A percentile compares a stretch with the other conserved stretches of the same genome.
Evolutionary conservation across 495 filamentous ascomycete genomes (phyloP).

Genomic region (Hapsidospora chrysogenum): DNA sequence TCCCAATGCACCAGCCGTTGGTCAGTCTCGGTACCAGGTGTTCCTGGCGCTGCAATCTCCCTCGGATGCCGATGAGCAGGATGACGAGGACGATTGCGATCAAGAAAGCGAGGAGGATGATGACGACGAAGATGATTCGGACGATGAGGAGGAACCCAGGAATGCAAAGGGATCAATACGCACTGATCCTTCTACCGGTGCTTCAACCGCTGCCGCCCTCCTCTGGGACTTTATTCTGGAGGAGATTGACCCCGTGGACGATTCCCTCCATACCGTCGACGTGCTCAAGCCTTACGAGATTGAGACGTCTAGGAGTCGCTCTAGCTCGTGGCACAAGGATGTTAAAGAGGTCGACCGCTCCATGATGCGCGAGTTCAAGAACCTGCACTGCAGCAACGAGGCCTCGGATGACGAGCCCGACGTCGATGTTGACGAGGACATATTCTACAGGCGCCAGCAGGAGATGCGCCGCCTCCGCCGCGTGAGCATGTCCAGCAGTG

Average conservation of each 20-base stretch:
- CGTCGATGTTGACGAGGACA: conserved; percentile 17
- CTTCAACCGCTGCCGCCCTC: too few relatives aligned
- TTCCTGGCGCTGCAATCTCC: neutral
- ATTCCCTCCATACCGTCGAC: conserved; percentile 10
- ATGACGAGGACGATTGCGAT: too few relatives aligned
- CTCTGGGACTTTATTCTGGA: conserved; percentile 11
- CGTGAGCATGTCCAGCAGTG: conserved; percentile 3
- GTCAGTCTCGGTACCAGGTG: neutral
- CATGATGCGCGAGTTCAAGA: conserved; percentile 2
- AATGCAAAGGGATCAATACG: neutral
- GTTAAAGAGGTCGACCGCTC: neutral
- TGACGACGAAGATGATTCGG: neutral
- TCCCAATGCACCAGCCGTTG: neutral
- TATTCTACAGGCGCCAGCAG: conserved; percentile 1
- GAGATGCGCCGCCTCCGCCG: conserved; percentile 1
- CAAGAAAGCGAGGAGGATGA: neutral
- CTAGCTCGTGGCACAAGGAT: neutral
- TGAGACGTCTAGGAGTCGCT: conserved; percentile 8
- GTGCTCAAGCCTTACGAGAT: conserved; percentile 15
- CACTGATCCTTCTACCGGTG: too few relatives aligned
- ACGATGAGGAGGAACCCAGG: neutral
- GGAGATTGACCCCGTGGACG: conserved; percentile 12
- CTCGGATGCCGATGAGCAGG: neutral
- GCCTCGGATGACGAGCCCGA: conserved; percentile 18
- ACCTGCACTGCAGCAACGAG: conserved; percentile 3